A percentile compares a stretch with the other conserved stretches of the same genome.
Conservation (phyloP, 2,329 filamentous ascomycete genomes). For the Fusarium duplospermum region DNA sequence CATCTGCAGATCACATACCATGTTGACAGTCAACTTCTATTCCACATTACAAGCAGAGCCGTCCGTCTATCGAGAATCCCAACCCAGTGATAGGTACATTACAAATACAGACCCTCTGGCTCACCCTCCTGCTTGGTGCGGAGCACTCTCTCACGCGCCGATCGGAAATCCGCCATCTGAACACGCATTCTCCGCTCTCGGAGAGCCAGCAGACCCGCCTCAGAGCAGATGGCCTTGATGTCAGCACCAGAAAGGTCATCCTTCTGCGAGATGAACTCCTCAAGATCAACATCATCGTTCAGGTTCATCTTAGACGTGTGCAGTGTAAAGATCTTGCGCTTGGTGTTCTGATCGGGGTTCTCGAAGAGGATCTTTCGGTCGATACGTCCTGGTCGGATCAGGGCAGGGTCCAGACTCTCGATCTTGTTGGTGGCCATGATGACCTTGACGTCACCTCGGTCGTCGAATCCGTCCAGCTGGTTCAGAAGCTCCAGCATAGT, state of each 20-base stretch:
- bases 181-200: slow-evolving; percentile 97
- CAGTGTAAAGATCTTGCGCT: slow-evolving; percentile 97
- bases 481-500: slow-evolving; percentile 99
- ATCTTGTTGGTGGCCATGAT: slow-evolving; percentile 99
- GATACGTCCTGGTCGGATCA: slow-evolving; percentile 97
- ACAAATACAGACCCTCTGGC: slow-evolving; percentile 98
- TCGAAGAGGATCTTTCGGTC: slow-evolving; percentile 93
- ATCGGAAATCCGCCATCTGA: slow-evolving; percentile 97
- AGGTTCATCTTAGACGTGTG: slow-evolving; percentile 99
- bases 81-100: slow-evolving; percentile 55
- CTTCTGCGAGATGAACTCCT: slow-evolving; percentile 99
- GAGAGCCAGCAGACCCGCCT: slow-evolving; percentile 93
- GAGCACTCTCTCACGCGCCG: slow-evolving; percentile 91
- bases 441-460: slow-evolving; percentile 98
- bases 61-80: slow-evolving; percentile 36
- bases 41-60: slow-evolving; percentile 35
- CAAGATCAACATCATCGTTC: slow-evolving; percentile 95
- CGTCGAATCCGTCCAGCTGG: slow-evolving; percentile 98
- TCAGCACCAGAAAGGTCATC: slow-evolving; percentile 97
- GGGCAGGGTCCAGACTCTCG: slow-evolving; percentile 92
- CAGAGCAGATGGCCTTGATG: slow-evolving; percentile 98
- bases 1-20: background rate
- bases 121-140: slow-evolving; percentile 99
- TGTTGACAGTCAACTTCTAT: slow-evolving; percentile 31
- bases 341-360: slow-evolving; percentile 83